Conservation (phyloP, 169 alveolate genomes). For the Neospora caninum region DNA sequence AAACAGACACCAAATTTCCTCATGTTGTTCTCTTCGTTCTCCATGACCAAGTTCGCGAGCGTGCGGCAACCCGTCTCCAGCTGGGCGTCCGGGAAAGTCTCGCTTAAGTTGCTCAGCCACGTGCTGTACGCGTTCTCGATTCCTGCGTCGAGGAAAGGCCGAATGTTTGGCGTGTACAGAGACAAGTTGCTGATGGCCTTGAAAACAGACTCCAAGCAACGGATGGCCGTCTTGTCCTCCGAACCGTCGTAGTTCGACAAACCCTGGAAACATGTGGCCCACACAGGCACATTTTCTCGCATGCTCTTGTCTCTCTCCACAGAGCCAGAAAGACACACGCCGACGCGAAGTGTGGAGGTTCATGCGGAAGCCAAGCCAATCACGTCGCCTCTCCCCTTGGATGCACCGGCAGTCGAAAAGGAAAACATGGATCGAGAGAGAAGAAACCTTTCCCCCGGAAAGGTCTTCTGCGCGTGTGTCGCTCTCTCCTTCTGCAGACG, state of each 20-base stretch:
- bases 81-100: slow-evolving; percentile 78
- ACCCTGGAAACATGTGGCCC: slow-evolving; percentile 28
- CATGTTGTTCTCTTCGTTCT: slow-evolving; percentile 87
- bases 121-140: slow-evolving; percentile 78
- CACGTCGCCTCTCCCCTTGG: no score
- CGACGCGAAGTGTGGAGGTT: no score
- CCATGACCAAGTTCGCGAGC: slow-evolving; percentile 88
- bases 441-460: no score
- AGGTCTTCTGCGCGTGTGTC: no score
- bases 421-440: no score
- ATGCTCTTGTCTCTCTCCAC: no score
- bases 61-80: slow-evolving; percentile 87
- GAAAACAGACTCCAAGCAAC: slow-evolving; percentile 87
- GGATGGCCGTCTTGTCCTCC: slow-evolving; percentile 75
- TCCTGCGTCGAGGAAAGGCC: slow-evolving; percentile 79
- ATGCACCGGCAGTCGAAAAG: no score
- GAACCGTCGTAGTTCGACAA: slow-evolving; percentile 67
- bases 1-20: slow-evolving; percentile 84
- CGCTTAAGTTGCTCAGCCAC: slow-evolving; percentile 79
- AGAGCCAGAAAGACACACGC: no score
- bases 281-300: no score
- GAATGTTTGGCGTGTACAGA: slow-evolving; percentile 85
- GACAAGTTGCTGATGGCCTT: slow-evolving; percentile 89
- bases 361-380: no score
- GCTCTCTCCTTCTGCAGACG: no score